Evolutionary conservation across 2,329 filamentous ascomycete genomes (phyloP), one percentile per base, ranked within the genome.

Genomic region (Emmonsia crescens): DNA sequence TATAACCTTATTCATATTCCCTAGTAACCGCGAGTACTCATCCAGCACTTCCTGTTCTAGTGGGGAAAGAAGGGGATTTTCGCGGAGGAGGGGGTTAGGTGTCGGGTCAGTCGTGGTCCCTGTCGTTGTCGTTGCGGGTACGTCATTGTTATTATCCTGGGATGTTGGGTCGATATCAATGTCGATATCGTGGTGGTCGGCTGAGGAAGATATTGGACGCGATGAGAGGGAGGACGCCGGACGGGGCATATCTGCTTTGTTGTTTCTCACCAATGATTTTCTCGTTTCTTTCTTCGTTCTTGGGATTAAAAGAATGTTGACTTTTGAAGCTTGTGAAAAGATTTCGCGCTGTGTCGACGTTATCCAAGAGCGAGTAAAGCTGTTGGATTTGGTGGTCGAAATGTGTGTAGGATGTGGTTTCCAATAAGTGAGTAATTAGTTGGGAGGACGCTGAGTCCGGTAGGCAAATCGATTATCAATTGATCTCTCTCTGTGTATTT

Each of bases 21-120:
- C 87, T 0, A 93, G 84, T 38, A 99, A 78, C 16, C 88, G 83
- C 67, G 93, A 86, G 72, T 99, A 99, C 75, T 99, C 94, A 64
- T 97, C 91, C 0, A 99, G 80, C 0, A 99, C 88, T 72, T 97
- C 91, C 74, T 96, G 92, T 78, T 99, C 92, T 8, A 96, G 83
- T 4, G 91, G 88, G 0, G 87, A 83, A 64, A 96, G 72, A 27
- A 72, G 68, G 0, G 73, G 69, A 60, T 73, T 72, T 14, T 74
- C 70, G 51, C 71, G 70, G 55, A 77, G 69, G 16, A 77, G 73
- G 1, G 74, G 74, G 62, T 76, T 75, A 49, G 68, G 65, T 29
- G 57, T 51, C 64, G 57, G 57, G 62, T 62, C 51, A 16, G 42
- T 38, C 65, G 59, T 56, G 63, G 63, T 49, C 27, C 9, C 27